These are phyloP conservation scores for Aquilaria yunnanensis DNA, from an alignment of 345 rosid genomes.

Conservation along the genomic window DNA sequence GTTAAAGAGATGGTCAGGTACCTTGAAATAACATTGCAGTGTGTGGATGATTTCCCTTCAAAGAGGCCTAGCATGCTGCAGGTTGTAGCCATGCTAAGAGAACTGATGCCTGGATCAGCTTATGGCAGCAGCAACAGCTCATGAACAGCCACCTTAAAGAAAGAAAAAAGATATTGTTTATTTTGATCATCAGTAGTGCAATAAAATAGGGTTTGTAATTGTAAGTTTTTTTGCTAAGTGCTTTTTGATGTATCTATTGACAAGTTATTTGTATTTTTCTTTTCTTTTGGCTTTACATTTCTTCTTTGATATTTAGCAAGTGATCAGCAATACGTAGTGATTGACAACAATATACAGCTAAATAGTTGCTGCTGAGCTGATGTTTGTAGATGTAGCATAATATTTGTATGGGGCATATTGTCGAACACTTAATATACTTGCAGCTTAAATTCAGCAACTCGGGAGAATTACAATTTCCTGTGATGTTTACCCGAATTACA, in stretches of 20 bases:
- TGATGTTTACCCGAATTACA: too few species aligned
- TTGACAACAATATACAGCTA: not conserved
- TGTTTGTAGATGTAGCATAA: not conserved
- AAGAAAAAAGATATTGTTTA: conserved; percentile 16
- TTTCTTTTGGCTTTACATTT: not conserved
- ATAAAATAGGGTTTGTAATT: conserved; percentile 16
- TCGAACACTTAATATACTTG: not conserved
- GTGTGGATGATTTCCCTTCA: conserved; percentile 87
- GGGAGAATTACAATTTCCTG: too few species aligned
- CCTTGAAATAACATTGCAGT: conserved; percentile 71
- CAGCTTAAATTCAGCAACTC: too few species aligned
- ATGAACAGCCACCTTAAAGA: conserved; percentile 15
- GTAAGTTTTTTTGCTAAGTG: not conserved
- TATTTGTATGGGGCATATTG: not conserved
- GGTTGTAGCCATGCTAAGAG: conserved; percentile 80
- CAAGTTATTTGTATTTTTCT: conserved; percentile 13
- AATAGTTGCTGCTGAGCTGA: not conserved
- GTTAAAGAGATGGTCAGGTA: conserved; percentile 85
- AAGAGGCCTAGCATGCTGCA: conserved; percentile 86
- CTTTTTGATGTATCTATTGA: conserved; percentile 26
- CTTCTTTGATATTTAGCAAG: not conserved
- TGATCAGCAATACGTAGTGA: not conserved
- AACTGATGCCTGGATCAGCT: conserved; percentile 55
- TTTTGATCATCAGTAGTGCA: conserved; percentile 13
- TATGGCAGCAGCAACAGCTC: conserved; percentile 56